Percentiles rank a stretch among this genome's conserved stretches.
These are phyloP conservation scores for Cucurbita moschata DNA, from an alignment of 306 rosid genomes.

Conservation along the genomic window DNA sequence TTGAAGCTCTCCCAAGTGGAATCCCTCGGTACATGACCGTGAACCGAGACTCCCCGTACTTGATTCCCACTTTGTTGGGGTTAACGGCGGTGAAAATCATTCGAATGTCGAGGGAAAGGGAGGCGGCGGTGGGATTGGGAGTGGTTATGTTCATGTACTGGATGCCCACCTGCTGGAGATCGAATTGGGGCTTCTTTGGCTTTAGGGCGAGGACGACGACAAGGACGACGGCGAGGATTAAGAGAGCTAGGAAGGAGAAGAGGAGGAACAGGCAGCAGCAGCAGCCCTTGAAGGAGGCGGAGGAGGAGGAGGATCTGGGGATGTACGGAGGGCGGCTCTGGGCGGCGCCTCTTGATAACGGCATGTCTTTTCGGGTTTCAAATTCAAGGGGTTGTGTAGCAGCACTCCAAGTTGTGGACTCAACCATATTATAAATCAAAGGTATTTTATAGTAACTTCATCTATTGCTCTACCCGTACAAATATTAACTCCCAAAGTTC, in stretches of 20 bases:
- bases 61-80: constrained; percentile 94
- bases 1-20: constrained; percentile 66
- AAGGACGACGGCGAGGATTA: constrained; percentile 56
- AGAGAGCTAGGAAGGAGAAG: constrained; percentile 69
- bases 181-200: constrained; percentile 93
- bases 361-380: neutral
- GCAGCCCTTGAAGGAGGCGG: constrained; percentile 73
- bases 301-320: constrained; percentile 8
- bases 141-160: constrained; percentile 73
- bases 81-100: constrained; percentile 64
- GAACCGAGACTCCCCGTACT: constrained; percentile 86
- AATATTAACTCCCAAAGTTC: too few relatives aligned
- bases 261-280: constrained; percentile 93
- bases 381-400: too few relatives aligned
- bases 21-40: constrained; percentile 89
- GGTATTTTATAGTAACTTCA: too few relatives aligned
- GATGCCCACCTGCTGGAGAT: constrained; percentile 74
- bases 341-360: neutral
- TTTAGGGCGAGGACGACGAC: constrained; percentile 68
- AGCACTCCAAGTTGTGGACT: too few relatives aligned
- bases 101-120: constrained; percentile 59
- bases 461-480: too few relatives aligned
- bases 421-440: too few relatives aligned
- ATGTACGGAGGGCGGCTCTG: constrained; percentile 12
- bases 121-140: constrained; percentile 26